Evolutionary conservation across 305 asterid genomes (phyloP).

Genomic region (Fraxinus paxiana): DNA sequence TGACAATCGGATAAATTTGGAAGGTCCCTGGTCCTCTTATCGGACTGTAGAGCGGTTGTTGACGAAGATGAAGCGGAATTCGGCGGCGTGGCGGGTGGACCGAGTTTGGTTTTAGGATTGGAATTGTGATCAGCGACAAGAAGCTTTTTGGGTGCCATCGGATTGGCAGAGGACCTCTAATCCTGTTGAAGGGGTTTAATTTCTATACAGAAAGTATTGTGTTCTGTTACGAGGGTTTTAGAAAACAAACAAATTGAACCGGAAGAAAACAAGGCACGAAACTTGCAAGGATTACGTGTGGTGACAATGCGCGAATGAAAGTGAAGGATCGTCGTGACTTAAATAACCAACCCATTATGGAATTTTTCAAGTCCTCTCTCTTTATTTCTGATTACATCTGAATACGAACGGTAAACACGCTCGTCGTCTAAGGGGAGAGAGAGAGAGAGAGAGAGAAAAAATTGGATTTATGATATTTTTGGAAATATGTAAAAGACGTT

Average conservation of each 20-base stretch:
- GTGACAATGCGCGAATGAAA: neutral
- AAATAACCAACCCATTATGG: neutral
- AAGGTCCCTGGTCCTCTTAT: conserved; percentile 58
- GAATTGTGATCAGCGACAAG: conserved; percentile 24
- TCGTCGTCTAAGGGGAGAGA: neutral
- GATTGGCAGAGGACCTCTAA: neutral
- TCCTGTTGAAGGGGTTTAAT: neutral
- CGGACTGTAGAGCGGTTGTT: conserved; percentile 30
- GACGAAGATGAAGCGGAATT: conserved; percentile 41
- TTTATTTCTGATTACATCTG: neutral
- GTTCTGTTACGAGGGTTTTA: neutral
- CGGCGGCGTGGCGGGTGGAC: conserved; percentile 6
- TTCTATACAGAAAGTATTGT: neutral
- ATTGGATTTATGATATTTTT: neutral
- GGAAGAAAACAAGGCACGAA: neutral
- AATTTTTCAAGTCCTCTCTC: neutral
- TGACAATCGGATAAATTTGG: conserved; percentile 87
- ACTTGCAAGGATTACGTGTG: neutral
- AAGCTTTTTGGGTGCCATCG: conserved; percentile 37
- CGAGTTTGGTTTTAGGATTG: conserved; percentile 11
- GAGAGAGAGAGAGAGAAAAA: neutral
- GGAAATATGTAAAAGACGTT: neutral
- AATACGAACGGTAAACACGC: neutral
- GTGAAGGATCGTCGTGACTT: neutral
- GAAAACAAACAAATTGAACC: neutral